Conservation (phyloP, 768 basidiomycete genomes). For the Pilatotrama ljubarskyi region DNA sequence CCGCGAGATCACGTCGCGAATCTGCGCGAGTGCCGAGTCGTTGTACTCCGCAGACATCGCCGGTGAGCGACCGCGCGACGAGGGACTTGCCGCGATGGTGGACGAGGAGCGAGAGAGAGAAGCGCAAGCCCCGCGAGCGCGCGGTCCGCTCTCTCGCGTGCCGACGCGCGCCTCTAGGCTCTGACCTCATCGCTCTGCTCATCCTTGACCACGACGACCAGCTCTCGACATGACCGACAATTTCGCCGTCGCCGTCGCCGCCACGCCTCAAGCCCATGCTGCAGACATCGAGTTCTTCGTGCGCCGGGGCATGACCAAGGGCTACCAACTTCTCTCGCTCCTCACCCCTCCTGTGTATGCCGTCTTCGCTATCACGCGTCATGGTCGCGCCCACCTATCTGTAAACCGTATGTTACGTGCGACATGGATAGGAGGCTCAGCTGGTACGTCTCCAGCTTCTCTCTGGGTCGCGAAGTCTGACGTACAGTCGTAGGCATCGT, state of each 20-base stretch:
- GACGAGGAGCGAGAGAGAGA: neutral
- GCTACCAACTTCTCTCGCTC: constrained; percentile 67
- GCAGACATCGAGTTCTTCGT: constrained; percentile 69
- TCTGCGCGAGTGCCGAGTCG: constrained; percentile 25
- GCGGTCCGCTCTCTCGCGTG: neutral
- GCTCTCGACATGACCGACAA: constrained; percentile 25
- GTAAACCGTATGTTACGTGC: constrained; percentile 67
- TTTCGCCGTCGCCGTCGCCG: constrained; percentile 24
- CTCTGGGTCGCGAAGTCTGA: neutral
- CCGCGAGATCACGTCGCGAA: constrained; percentile 29
- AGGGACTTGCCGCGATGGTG: neutral
- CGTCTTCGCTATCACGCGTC: constrained; percentile 51
- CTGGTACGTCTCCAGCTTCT: constrained; percentile 45
- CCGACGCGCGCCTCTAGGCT: neutral
- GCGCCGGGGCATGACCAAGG: constrained; percentile 62
- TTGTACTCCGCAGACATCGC: constrained; percentile 25
- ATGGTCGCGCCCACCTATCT: constrained; percentile 54
- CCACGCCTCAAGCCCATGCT: constrained; percentile 36
- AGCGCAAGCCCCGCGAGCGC: neutral
- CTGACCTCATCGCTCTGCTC: constrained; percentile 8
- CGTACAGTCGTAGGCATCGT: constrained; percentile 41
- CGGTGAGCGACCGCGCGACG: neutral
- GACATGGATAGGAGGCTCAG: constrained; percentile 69
- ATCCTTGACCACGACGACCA: neutral
- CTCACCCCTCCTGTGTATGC: constrained; percentile 63